A percentile compares a stretch with the other conserved stretches of the same genome.
Evolutionary conservation across 2,329 filamentous ascomycete genomes (phyloP).

Genomic region (Aurifilum marmelostoma): DNA sequence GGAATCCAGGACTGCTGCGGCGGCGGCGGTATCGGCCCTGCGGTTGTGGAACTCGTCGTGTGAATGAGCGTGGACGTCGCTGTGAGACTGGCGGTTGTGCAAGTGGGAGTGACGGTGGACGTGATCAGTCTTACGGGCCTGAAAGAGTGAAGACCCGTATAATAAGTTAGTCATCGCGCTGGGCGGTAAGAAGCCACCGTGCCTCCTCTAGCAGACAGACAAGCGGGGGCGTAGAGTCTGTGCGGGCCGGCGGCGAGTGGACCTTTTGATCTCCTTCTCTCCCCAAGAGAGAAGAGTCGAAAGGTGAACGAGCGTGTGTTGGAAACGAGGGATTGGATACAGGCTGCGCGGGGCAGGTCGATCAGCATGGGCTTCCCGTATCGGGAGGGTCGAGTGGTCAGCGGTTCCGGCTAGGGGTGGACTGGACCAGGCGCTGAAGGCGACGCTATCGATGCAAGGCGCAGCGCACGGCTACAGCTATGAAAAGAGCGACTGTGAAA

Average conservation of each 20-base stretch:
- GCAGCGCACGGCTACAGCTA: slow-evolving; percentile 21
- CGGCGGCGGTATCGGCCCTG: slow-evolving; percentile 30
- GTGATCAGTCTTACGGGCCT: slow-evolving; percentile 44
- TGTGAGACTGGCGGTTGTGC: slow-evolving; percentile 32
- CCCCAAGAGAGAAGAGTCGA: not conserved
- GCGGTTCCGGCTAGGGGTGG: not conserved
- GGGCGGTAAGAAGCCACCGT: slow-evolving; percentile 38
- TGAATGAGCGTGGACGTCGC: slow-evolving; percentile 35
- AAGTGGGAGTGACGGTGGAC: slow-evolving; percentile 35
- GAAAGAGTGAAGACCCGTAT: slow-evolving; percentile 53
- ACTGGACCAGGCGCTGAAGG: slow-evolving; percentile 8
- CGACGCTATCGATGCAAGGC: slow-evolving; percentile 19
- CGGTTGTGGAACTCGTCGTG: slow-evolving; percentile 36
- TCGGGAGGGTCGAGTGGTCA: slow-evolving; percentile 11
- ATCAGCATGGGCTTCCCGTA: slow-evolving; percentile 25
- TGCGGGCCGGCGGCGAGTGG: slow-evolving; percentile 10
- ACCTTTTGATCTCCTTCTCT: slow-evolving; percentile 5
- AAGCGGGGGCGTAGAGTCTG: slow-evolving; percentile 7
- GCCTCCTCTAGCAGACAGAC: slow-evolving; percentile 21
- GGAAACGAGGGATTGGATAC: slow-evolving; percentile 9
- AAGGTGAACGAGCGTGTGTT: slow-evolving; percentile 26
- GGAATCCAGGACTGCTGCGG: slow-evolving; percentile 33
- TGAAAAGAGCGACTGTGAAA: slow-evolving; percentile 15
- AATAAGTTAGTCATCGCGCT: slow-evolving; percentile 50
- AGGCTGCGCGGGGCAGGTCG: slow-evolving; percentile 21